phyloP scores from a whole-genome alignment of 1,284 basidiomycete species.

The Ceratobasidium sp. region DNA sequence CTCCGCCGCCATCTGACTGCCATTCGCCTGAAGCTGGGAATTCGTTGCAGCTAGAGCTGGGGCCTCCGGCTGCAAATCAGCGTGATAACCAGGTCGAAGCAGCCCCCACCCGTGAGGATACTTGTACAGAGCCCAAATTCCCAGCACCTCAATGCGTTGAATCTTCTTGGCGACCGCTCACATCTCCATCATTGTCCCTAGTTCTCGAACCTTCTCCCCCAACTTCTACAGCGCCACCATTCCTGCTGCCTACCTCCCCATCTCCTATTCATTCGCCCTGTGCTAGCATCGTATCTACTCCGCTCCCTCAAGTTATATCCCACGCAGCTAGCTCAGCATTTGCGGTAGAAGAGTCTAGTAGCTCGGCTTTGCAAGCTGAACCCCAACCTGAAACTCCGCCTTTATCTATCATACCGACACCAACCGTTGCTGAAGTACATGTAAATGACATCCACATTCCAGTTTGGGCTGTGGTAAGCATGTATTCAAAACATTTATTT shows the following conservation, averaged over 20 bases:
- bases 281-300: background rate
- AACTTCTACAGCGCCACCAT: background rate
- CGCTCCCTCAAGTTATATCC: background rate
- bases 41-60: background rate
- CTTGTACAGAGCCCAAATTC: background rate
- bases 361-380: background rate
- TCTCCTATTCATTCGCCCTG: background rate
- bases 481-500: background rate
- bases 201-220: background rate
- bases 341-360: background rate
- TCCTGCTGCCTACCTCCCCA: background rate
- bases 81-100: background rate
- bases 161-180: background rate
- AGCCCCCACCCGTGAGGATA: background rate
- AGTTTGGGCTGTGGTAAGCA: slow-evolving; percentile 33
- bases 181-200: background rate
- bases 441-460: slow-evolving; percentile 6
- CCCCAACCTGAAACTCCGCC: background rate
- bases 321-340: background rate
- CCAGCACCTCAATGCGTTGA: background rate
- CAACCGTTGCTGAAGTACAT: background rate
- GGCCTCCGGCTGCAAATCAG: background rate
- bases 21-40: background rate
- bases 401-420: background rate
- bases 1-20: background rate